Evolutionary conservation across 805 yeast species (phyloP).

Genomic region (Metschnikowia kunwiensis): DNA sequence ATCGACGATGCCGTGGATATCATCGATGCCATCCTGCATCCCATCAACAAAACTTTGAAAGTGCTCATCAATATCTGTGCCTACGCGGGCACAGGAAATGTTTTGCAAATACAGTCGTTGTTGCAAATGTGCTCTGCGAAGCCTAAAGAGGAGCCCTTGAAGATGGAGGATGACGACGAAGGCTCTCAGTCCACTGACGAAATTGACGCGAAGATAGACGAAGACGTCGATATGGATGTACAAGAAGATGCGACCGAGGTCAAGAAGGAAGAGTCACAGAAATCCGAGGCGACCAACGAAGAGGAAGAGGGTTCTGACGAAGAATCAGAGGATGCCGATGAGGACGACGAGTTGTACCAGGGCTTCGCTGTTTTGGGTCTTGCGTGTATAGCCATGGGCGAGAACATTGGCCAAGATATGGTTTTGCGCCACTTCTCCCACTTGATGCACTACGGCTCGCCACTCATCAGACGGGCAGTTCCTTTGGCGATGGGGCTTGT

Average conservation of each 20-base stretch:
- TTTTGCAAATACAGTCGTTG: slow-evolving; percentile 85
- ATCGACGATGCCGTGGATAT: slow-evolving; percentile 93
- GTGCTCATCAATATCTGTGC: slow-evolving; percentile 91
- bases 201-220: slow-evolving; percentile 18
- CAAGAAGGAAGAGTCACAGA: slow-evolving; percentile 18
- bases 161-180: slow-evolving; percentile 44
- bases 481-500: slow-evolving; percentile 98
- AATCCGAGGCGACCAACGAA: slow-evolving; percentile 11
- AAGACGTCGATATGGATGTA: slow-evolving; percentile 31
- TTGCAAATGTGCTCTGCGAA: slow-evolving; percentile 85
- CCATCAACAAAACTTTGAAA: slow-evolving; percentile 83
- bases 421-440: slow-evolving; percentile 95
- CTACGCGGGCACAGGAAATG: slow-evolving; percentile 97
- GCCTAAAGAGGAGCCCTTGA: slow-evolving; percentile 30
- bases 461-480: slow-evolving; percentile 86
- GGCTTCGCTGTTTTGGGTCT: slow-evolving; percentile 93
- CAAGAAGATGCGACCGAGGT: slow-evolving; percentile 22
- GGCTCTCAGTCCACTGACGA: slow-evolving; percentile 23
- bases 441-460: slow-evolving; percentile 95
- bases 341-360: slow-evolving; percentile 59
- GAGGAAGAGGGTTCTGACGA: slow-evolving; percentile 29
- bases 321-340: slow-evolving; percentile 31
- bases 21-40: slow-evolving; percentile 92
- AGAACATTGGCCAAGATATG: slow-evolving; percentile 97
- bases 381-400: slow-evolving; percentile 95